Evolutionary conservation across 2,329 filamentous ascomycete species (phyloP).

Genomic region (Colletotrichum graminicola): DNA sequence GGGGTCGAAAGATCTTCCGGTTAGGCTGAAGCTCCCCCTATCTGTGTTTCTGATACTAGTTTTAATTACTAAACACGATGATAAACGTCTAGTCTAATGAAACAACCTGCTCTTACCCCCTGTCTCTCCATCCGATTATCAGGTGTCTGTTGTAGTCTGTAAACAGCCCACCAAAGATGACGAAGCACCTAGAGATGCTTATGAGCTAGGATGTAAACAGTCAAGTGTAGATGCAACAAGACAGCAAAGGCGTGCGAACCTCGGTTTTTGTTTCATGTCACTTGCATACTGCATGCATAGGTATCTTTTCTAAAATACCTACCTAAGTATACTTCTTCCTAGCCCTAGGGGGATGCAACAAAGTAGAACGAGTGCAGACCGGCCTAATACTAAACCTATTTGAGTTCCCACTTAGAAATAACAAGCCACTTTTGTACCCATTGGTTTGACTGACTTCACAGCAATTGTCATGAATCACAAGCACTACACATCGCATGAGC

Average conservation of each 20-base stretch:
- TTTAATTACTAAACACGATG: too few species aligned
- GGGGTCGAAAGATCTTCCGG: background rate
- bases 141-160: background rate
- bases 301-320: too few species aligned
- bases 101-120: accelerated
- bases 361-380: too few species aligned
- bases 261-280: too few species aligned
- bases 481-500: too few species aligned
- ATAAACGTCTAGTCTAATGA: background rate
- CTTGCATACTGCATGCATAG: background rate
- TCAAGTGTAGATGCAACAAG: background rate
- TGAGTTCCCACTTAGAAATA: too few species aligned
- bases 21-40: background rate
- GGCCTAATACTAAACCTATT: too few species aligned
- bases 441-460: too few species aligned
- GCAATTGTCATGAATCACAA: too few species aligned
- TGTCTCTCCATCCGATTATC: background rate
- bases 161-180: background rate
- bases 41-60: background rate
- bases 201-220: background rate
- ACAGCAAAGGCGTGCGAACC: background rate
- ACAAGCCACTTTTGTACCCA: too few species aligned
- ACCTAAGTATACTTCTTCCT: too few species aligned
- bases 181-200: background rate
- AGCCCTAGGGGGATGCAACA: too few species aligned